A percentile compares a stretch with the other conserved stretches of the same genome.
Conservation (phyloP, 192 early-diverging fungal genomes). For the Gigaspora rosea region DNA sequence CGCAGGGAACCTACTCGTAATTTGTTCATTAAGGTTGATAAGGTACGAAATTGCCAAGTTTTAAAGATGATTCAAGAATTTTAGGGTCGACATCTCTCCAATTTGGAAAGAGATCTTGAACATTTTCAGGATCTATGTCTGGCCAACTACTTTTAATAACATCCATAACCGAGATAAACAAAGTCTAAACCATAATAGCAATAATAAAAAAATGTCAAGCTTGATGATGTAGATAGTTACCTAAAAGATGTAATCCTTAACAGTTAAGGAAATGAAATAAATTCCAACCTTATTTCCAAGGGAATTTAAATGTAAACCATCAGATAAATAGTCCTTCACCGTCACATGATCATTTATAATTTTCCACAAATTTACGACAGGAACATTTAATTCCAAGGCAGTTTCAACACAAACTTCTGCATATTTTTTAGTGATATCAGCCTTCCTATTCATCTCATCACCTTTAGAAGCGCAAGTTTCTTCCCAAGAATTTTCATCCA, state of each 20-base stretch:
- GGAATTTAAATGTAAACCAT: constrained; percentile 60
- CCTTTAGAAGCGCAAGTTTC: constrained; percentile 37
- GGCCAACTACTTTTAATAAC: constrained; percentile 46
- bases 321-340: constrained; percentile 43
- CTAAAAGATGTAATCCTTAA: neutral
- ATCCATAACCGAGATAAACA: constrained; percentile 45
- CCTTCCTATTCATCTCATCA: constrained; percentile 37
- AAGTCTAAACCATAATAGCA: constrained; percentile 32
- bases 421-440: constrained; percentile 51
- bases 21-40: neutral
- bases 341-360: constrained; percentile 23
- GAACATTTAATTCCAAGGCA: constrained; percentile 47
- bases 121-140: constrained; percentile 52
- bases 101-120: constrained; percentile 45
- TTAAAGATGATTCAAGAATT: constrained; percentile 20
- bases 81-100: constrained; percentile 38
- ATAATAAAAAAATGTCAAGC: neutral
- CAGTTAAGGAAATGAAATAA: too few relatives aligned
- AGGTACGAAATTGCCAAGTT: neutral
- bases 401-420: constrained; percentile 48
- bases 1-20: too few relatives aligned
- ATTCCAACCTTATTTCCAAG: constrained; percentile 53
- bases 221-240: neutral
- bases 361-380: constrained; percentile 36
- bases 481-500: constrained; percentile 58